phyloP scores from a whole-genome alignment of 2,329 filamentous ascomycete species.

The Fusarium domesticum region DNA sequence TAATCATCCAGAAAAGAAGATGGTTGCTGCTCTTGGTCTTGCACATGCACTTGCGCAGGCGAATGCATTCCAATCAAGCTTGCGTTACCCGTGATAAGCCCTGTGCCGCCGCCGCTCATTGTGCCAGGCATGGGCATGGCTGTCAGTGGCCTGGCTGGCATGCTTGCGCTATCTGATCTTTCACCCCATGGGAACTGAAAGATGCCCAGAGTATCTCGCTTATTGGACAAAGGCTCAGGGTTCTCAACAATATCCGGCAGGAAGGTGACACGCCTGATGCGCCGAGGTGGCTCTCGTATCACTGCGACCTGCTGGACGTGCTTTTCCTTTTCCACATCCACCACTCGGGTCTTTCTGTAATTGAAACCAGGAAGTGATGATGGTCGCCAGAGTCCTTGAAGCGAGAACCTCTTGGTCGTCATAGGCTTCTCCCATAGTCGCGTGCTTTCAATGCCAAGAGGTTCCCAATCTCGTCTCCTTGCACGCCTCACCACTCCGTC shows the following conservation, averaged over 20 bases:
- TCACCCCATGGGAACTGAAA: constrained; percentile 67
- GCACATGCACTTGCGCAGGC: constrained; percentile 23
- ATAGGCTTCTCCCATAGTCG: constrained; percentile 21
- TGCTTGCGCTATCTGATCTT: constrained; percentile 53
- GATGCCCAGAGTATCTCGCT: constrained; percentile 58
- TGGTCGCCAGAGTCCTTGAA: constrained; percentile 20
- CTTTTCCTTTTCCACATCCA: constrained; percentile 7
- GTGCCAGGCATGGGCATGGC: constrained; percentile 51
- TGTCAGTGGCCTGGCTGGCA: constrained; percentile 39
- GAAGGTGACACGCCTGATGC: constrained; percentile 54
- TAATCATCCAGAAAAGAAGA: constrained; percentile 60
- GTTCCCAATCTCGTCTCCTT: constrained; percentile 10
- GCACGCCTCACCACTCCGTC: constrained; percentile 6
- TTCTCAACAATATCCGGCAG: constrained; percentile 63
- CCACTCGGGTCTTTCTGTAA: constrained; percentile 10
- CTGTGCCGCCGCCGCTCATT: constrained; percentile 35
- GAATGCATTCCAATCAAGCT: neutral
- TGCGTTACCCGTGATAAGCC: neutral
- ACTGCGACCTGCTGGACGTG: constrained; percentile 37
- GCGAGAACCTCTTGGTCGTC: constrained; percentile 3
- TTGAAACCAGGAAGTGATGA: neutral
- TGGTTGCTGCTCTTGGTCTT: constrained; percentile 32
- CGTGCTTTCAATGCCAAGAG: constrained; percentile 23
- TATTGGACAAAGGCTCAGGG: constrained; percentile 56
- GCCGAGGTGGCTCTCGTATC: constrained; percentile 53